These are phyloP conservation scores for Solanum hybrid DNA, from an alignment of 305 asterid genomes.

Conservation along the genomic window DNA sequence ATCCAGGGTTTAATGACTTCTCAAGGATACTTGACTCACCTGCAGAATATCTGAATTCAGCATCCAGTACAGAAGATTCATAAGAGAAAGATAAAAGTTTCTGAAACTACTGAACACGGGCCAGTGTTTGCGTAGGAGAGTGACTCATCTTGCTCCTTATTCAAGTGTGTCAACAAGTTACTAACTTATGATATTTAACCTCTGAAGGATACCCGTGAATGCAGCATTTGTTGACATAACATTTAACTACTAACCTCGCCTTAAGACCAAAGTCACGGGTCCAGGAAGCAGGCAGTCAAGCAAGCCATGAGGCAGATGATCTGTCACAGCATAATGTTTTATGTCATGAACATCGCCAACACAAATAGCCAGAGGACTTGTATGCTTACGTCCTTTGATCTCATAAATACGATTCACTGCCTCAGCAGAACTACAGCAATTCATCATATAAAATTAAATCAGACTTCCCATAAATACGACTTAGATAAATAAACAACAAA, in stretches of 20 bases:
- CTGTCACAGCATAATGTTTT: conserved; percentile 44
- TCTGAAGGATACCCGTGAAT: not conserved
- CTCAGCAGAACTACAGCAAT: conserved; percentile 55
- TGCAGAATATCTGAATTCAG: conserved; percentile 16
- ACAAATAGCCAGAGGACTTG: conserved; percentile 78
- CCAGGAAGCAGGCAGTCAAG: conserved; percentile 79
- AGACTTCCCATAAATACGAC: not conserved
- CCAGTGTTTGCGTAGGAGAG: not conserved
- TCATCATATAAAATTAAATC: not conserved
- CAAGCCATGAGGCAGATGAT: conserved; percentile 60
- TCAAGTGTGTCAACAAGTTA: not conserved
- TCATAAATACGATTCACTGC: conserved; percentile 73
- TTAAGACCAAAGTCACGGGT: conserved; percentile 73
- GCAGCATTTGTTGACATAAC: not conserved
- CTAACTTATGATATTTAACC: not conserved
- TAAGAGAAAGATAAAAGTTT: not conserved
- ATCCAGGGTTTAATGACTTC: conserved; percentile 72
- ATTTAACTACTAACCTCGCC: conserved; percentile 42
- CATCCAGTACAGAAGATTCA: not conserved
- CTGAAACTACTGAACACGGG: not conserved
- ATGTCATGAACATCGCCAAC: conserved; percentile 67
- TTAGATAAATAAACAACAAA: not conserved
- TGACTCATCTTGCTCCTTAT: not conserved
- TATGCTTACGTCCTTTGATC: conserved; percentile 78
- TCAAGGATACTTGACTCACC: conserved; percentile 79